Percentiles rank a stretch among this genome's conserved stretches.
Conservation (phyloP, 1,139 yeast genomes). For the Candida tetrigidarum region DNA sequence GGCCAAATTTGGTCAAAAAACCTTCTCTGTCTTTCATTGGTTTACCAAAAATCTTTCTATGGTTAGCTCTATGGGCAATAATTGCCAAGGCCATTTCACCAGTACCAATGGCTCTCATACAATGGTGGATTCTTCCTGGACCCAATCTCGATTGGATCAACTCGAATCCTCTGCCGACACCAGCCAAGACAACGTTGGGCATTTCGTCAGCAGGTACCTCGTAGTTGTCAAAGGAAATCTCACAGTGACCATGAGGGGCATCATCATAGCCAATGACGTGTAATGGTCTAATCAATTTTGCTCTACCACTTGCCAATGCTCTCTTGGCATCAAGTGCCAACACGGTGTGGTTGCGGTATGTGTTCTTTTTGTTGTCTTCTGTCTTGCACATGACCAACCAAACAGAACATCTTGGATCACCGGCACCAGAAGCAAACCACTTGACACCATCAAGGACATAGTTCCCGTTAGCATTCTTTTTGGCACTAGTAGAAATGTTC, state of each 20-base stretch:
- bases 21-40: constrained; percentile 58
- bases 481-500: constrained; percentile 59
- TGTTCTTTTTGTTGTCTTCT: constrained; percentile 32
- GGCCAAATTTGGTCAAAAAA: constrained; percentile 57
- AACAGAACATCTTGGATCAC: constrained; percentile 65
- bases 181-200: constrained; percentile 46
- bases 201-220: constrained; percentile 50
- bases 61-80: constrained; percentile 58
- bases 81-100: constrained; percentile 64
- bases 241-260: constrained; percentile 79
- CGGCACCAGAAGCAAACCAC: constrained; percentile 82
- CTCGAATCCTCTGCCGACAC: constrained; percentile 66
- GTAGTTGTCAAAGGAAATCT: constrained; percentile 56
- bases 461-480: constrained; percentile 46
- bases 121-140: constrained; percentile 77
- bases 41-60: constrained; percentile 60
- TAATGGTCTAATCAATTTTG: constrained; percentile 57
- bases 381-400: constrained; percentile 77
- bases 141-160: constrained; percentile 73
- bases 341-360: constrained; percentile 62
- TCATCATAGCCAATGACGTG: constrained; percentile 68
- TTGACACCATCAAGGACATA: constrained; percentile 67
- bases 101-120: constrained; percentile 71
- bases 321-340: constrained; percentile 58
- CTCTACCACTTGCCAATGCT: constrained; percentile 56